Conservation (phyloP, 1,284 basidiomycete genomes). For the Sphaerobolus stellatus region DNA sequence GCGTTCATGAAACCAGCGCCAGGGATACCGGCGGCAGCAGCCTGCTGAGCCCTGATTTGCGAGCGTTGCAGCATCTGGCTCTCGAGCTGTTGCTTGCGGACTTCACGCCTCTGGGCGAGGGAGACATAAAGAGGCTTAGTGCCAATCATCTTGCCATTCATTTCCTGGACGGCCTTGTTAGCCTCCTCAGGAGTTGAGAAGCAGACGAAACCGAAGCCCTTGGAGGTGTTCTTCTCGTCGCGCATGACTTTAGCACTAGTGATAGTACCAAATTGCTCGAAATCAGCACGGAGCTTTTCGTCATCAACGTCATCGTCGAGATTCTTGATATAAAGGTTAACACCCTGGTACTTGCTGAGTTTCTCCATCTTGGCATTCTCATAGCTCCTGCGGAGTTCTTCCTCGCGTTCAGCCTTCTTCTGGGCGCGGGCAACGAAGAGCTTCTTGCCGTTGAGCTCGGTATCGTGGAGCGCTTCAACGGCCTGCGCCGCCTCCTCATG, state of each 20-base stretch:
- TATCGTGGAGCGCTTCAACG: constrained; percentile 89
- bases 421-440: constrained; percentile 97
- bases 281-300: constrained; percentile 92
- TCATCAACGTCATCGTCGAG: constrained; percentile 92
- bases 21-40: constrained; percentile 80
- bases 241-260: constrained; percentile 99
- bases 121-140: constrained; percentile 99
- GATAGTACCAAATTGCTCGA: constrained; percentile 95
- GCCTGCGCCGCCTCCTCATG: constrained; percentile 93
- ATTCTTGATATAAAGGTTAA: constrained; percentile 99
- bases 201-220: constrained; percentile 99
- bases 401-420: constrained; percentile 98
- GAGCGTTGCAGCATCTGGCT: constrained; percentile 97
- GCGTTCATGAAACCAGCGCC: constrained; percentile 76
- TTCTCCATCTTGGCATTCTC: constrained; percentile 98
- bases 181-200: constrained; percentile 99
- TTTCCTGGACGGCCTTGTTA: constrained; percentile 98
- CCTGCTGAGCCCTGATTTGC: constrained; percentile 94
- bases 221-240: constrained; percentile 87
- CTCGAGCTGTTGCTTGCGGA: constrained; percentile 97
- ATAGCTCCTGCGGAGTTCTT: constrained; percentile 92
- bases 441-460: constrained; percentile 84
- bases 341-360: constrained; percentile 96
- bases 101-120: constrained; percentile 97
- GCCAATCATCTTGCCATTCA: constrained; percentile 99